Base-by-base conservation (phyloP, 2,329 filamentous ascomycete species). In the Aquanectria penicillioides region DNA sequence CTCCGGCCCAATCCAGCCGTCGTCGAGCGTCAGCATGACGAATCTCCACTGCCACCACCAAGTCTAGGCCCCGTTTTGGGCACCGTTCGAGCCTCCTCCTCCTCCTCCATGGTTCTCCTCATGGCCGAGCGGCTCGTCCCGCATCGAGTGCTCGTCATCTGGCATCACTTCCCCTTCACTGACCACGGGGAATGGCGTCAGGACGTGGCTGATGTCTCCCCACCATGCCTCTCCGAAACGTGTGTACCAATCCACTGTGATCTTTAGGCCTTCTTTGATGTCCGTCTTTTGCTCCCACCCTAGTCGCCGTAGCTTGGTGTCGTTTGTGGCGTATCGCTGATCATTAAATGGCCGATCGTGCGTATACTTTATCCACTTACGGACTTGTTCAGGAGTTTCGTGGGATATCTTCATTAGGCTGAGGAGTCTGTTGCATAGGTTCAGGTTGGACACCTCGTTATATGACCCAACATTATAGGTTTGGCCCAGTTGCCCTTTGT, bases 401-500 rank as follows among this genome's bases (percentile, higher is more conserved):
- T 83, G 77, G 6, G 79, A 75, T 57, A 90, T 82, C 17, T 81
- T 81, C 71, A 93, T 86, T 55, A 88, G 80, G 26, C 80, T 78
- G 22, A 94, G 80, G 15, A 94, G 80, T 73, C 83, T 85, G 58
- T 78, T 76, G 75, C 90, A 91, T 6, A 94, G 81, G 3, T 88
- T 81, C 15, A 90, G 78, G 72, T 94, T 94, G 63, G 89, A 91
- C 41, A 94, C 84, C 72, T 94, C 91, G 72, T 93, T 89, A 59
- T 85, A 83, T 0, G 92, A 94, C 38, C 89, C 89, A 9, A 95
- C 89, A 64, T 95, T 95, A 81, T 95, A 95, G 59, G 91, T 86
- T 69, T 93, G 89, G 1, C 91, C 91, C 28, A 91, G 80, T 46
- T 83, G 78, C 17, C 92, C 92, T 68, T 87, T 88, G 81, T 95